These are phyloP conservation scores for Geotrichum klebahnii DNA, from an alignment of 1,139 yeast genomes.

Conservation along the genomic window DNA sequence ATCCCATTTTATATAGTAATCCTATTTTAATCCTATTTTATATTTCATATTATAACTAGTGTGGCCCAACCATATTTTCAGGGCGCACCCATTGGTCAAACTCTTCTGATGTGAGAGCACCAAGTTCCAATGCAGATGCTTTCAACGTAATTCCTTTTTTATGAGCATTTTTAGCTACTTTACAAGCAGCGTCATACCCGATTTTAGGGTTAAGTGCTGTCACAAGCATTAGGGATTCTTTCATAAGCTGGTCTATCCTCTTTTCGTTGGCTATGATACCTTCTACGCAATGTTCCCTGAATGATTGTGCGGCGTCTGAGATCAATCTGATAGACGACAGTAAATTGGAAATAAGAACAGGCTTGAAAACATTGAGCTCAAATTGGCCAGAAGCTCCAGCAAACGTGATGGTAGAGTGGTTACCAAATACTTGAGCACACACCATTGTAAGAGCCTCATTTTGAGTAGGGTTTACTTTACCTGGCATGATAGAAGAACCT, in stretches of 20 bases:
- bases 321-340: slow-evolving; percentile 80
- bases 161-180: slow-evolving; percentile 98
- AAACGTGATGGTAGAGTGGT: slow-evolving; percentile 89
- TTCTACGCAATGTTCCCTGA: slow-evolving; percentile 90
- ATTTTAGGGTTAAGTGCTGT: slow-evolving; percentile 98
- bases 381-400: slow-evolving; percentile 99
- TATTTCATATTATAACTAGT: slow-evolving; percentile 23
- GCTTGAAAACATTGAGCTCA: slow-evolving; percentile 96
- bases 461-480: slow-evolving; percentile 98
- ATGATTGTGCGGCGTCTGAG: slow-evolving; percentile 84
- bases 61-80: slow-evolving; percentile 95
- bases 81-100: slow-evolving; percentile 97
- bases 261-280: slow-evolving; percentile 88
- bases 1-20: not conserved
- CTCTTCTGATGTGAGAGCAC: slow-evolving; percentile 74
- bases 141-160: slow-evolving; percentile 94
- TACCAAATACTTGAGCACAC: slow-evolving; percentile 95
- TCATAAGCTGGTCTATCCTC: slow-evolving; percentile 78
- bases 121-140: slow-evolving; percentile 88
- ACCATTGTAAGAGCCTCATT: slow-evolving; percentile 98
- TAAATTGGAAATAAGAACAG: slow-evolving; percentile 87
- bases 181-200: slow-evolving; percentile 95
- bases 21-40: not conserved
- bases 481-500: slow-evolving; percentile 98
- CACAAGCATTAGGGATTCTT: slow-evolving; percentile 94